Percentiles rank a stretch among this genome's conserved stretches.
These are phyloP conservation scores for Jamesozyma piceae DNA, from an alignment of 805 yeast species.

Conservation along the genomic window DNA sequence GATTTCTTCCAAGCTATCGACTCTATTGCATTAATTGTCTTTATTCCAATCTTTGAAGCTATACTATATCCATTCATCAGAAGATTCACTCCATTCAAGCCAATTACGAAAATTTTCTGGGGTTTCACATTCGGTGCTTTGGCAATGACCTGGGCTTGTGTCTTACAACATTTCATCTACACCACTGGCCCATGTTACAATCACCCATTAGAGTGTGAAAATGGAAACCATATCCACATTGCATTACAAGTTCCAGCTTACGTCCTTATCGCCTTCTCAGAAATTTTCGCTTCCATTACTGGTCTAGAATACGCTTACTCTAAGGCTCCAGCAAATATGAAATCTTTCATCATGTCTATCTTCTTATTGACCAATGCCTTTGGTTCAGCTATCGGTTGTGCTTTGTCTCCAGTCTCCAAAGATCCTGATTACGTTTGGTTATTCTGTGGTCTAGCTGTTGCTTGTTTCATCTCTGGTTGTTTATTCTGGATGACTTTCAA, in stretches of 20 bases:
- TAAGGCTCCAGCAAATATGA: slow-evolving; percentile 59
- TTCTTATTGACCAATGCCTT: slow-evolving; percentile 66
- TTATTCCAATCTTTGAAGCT: slow-evolving; percentile 63
- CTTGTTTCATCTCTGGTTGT: slow-evolving; percentile 51
- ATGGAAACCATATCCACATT: slow-evolving; percentile 42
- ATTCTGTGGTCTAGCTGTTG: slow-evolving; percentile 52
- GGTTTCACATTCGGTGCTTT: slow-evolving; percentile 60
- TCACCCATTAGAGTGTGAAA: slow-evolving; percentile 38
- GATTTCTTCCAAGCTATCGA: slow-evolving; percentile 70
- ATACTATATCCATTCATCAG: slow-evolving; percentile 47
- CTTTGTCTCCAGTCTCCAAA: slow-evolving; percentile 53
- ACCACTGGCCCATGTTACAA: slow-evolving; percentile 66
- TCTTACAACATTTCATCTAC: slow-evolving; percentile 63
- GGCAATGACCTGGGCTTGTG: slow-evolving; percentile 69
- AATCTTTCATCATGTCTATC: slow-evolving; percentile 37
- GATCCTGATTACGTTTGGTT: slow-evolving; percentile 68
- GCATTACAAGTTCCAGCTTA: slow-evolving; percentile 62
- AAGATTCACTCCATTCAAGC: slow-evolving; percentile 46
- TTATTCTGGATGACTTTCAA: slow-evolving; percentile 53
- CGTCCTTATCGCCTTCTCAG: slow-evolving; percentile 62
- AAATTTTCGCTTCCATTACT: slow-evolving; percentile 70
- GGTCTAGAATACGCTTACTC: slow-evolving; percentile 81
- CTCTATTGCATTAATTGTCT: slow-evolving; percentile 66
- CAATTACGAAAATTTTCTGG: slow-evolving; percentile 59
- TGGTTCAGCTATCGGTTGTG: slow-evolving; percentile 70